Evolutionary conservation across 768 basidiomycete species (phyloP).

Genomic region (Sutorius australiensis): DNA sequence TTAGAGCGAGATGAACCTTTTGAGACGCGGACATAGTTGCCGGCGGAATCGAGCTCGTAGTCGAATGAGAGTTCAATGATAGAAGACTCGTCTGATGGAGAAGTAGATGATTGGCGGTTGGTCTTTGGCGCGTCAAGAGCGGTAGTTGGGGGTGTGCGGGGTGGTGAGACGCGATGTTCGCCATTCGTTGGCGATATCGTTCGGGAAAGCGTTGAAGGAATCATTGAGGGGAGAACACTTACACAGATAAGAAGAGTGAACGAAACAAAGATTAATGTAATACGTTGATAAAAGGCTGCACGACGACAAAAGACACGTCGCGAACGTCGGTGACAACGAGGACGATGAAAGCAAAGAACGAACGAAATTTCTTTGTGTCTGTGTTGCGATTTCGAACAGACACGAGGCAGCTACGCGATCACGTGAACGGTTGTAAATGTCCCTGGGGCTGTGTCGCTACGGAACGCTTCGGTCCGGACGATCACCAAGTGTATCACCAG

Average conservation of each 20-base stretch:
- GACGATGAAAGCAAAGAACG: constrained; percentile 9
- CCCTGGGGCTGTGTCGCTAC: not conserved
- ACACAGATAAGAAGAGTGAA: constrained; percentile 1
- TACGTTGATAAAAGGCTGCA: not conserved
- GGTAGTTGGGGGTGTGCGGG: constrained; percentile 27
- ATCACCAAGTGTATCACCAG: no score
- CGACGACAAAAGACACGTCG: constrained; percentile 19
- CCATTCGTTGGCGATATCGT: constrained; percentile 30
- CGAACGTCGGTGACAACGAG: constrained; percentile 15
- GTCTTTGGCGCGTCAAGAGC: constrained; percentile 32
- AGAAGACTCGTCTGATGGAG: constrained; percentile 45
- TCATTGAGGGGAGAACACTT: constrained; percentile 20
- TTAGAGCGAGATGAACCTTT: constrained; percentile 39
- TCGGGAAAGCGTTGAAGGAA: constrained; percentile 16
- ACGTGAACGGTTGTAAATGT: constrained; percentile 30
- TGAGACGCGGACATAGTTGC: constrained; percentile 44
- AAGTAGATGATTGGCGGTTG: constrained; percentile 30
- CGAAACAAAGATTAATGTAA: not conserved
- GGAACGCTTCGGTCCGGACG: not conserved
- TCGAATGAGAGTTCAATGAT: constrained; percentile 47
- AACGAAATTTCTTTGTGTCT: constrained; percentile 27
- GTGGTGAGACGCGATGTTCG: constrained; percentile 30
- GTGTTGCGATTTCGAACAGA: constrained; percentile 27
- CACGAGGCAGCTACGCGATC: constrained; percentile 36
- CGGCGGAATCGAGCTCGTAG: constrained; percentile 43